A percentile compares a stretch with the other conserved stretches of the same genome.
These are phyloP conservation scores for Petunia hybrid DNA, from an alignment of 305 asterid genomes.

Conservation along the genomic window DNA sequence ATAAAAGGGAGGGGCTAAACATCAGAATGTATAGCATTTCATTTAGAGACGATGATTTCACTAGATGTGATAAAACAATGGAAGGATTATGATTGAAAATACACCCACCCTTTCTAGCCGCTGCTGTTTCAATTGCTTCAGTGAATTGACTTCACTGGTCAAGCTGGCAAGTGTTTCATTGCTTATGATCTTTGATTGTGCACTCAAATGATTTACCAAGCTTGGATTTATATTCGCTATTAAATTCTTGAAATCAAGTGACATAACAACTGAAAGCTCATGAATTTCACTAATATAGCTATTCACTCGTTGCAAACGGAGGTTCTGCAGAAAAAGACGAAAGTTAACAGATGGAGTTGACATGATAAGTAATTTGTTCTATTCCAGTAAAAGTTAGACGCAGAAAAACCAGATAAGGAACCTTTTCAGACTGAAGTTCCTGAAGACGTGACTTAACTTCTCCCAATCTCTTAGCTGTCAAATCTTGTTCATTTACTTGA, in stretches of 20 bases:
- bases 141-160: conserved; percentile 59
- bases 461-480: conserved; percentile 64
- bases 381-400: conserved; percentile 5
- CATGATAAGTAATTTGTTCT: neutral
- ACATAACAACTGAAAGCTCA: conserved; percentile 69
- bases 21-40: no score
- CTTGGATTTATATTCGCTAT: conserved; percentile 71
- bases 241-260: conserved; percentile 66
- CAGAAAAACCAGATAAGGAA: conserved; percentile 33
- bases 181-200: conserved; percentile 71
- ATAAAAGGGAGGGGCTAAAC: no score
- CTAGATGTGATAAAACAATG: neutral
- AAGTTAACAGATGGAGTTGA: conserved; percentile 3
- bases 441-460: conserved; percentile 65
- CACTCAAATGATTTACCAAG: conserved; percentile 49
- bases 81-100: conserved; percentile 8
- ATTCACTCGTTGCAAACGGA: conserved; percentile 69
- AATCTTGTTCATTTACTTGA: conserved; percentile 66
- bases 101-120: conserved; percentile 61
- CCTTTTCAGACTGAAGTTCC: conserved; percentile 81
- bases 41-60: conserved; percentile 6
- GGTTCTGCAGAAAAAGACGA: conserved; percentile 54
- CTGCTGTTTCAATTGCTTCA: conserved; percentile 70
- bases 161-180: conserved; percentile 74
- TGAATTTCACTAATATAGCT: conserved; percentile 56